phyloP scores from a whole-genome alignment of 192 early-diverging fungal genomes.

The Dissophora ornata region DNA sequence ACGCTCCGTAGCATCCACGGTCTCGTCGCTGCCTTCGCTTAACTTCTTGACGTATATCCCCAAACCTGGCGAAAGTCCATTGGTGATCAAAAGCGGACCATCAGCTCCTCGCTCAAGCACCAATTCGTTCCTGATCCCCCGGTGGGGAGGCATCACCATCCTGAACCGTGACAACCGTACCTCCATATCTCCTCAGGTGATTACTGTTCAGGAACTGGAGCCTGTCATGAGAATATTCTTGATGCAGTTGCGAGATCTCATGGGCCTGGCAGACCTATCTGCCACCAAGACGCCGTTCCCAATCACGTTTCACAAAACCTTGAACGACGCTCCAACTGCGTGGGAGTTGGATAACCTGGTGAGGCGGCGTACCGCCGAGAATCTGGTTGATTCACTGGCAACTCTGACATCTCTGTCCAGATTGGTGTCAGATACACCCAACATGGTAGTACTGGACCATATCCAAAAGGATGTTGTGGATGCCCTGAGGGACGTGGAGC shows the following conservation, averaged over 20 bases:
- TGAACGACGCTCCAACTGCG: constrained; percentile 74
- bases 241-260: constrained; percentile 81
- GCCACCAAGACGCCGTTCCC: constrained; percentile 6
- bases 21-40: constrained; percentile 82
- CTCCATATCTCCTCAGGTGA: constrained; percentile 17
- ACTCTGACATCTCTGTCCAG: constrained; percentile 85
- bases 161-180: constrained; percentile 64
- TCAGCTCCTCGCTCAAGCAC: constrained; percentile 46
- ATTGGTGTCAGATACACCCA: constrained; percentile 82
- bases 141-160: constrained; percentile 94
- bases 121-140: constrained; percentile 92
- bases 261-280: constrained; percentile 78
- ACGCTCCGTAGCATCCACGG: constrained; percentile 90
- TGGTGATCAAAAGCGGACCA: constrained; percentile 72
- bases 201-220: constrained; percentile 68
- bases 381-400: constrained; percentile 74
- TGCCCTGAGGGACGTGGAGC: constrained; percentile 19
- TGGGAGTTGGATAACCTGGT: constrained; percentile 87
- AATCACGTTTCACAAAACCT: constrained; percentile 44
- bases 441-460: constrained; percentile 93
- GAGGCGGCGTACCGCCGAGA: constrained; percentile 75
- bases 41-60: constrained; percentile 95
- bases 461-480: constrained; percentile 77
- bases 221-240: constrained; percentile 84
- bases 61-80: constrained; percentile 68